phyloP scores from a whole-genome alignment of 1,284 basidiomycete species.

The Agaricales sp. region DNA sequence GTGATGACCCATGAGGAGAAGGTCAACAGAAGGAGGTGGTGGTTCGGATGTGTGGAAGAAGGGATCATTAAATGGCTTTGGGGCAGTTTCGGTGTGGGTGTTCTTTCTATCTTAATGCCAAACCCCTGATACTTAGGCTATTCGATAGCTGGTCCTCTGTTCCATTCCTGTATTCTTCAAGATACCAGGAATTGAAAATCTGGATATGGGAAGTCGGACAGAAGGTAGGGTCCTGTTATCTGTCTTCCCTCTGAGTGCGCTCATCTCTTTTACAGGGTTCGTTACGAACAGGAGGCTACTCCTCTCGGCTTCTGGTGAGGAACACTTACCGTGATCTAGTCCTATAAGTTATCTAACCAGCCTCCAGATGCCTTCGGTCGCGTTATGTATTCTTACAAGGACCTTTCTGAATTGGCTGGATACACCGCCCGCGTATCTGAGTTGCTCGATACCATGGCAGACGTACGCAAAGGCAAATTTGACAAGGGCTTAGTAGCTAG shows the following conservation, averaged over 20 bases:
- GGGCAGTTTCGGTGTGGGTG: constrained; percentile 82
- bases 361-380: constrained; percentile 66
- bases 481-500: constrained; percentile 83
- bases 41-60: constrained; percentile 90
- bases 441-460: constrained; percentile 87
- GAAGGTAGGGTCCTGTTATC: constrained; percentile 46
- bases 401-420: constrained; percentile 90
- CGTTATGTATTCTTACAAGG: constrained; percentile 95
- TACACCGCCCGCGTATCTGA: constrained; percentile 90
- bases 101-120: neutral
- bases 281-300: constrained; percentile 90
- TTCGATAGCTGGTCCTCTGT: constrained; percentile 70
- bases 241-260: neutral
- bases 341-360: neutral
- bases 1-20: constrained; percentile 85
- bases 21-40: constrained; percentile 76
- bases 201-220: constrained; percentile 77
- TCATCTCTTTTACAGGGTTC: constrained; percentile 47
- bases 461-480: constrained; percentile 77
- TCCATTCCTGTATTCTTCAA: constrained; percentile 92
- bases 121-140: constrained; percentile 2
- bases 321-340: neutral
- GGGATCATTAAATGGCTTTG: constrained; percentile 97
- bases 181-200: constrained; percentile 58
- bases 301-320: constrained; percentile 64